Conservation (phyloP, 495 filamentous ascomycete genomes). For the Penicillium nucicola region DNA sequence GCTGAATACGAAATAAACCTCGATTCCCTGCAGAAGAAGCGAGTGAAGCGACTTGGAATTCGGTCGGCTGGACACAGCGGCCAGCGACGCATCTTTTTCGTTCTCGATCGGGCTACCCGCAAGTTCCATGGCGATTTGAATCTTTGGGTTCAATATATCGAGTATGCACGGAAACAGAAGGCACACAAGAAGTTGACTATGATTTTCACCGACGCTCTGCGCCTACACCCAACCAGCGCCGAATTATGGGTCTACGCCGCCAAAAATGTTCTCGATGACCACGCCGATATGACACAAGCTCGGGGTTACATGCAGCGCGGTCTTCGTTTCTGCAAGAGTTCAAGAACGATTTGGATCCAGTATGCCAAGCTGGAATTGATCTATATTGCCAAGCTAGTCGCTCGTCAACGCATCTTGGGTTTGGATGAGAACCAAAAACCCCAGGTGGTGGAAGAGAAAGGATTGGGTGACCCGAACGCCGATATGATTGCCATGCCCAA, state of each 20-base stretch:
- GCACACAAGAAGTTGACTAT: slow-evolving; percentile 76
- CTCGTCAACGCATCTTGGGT: slow-evolving; percentile 64
- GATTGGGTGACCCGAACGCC: slow-evolving; percentile 34
- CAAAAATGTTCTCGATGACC: slow-evolving; percentile 65
- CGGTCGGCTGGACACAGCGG: slow-evolving; percentile 60
- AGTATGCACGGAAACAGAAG: slow-evolving; percentile 72
- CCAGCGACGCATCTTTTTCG: slow-evolving; percentile 78
- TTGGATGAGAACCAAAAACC: slow-evolving; percentile 53
- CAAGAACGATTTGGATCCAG: slow-evolving; percentile 74
- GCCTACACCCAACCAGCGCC: slow-evolving; percentile 79
- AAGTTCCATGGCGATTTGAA: slow-evolving; percentile 79
- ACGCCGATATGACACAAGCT: slow-evolving; percentile 81
- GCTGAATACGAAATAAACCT: slow-evolving; percentile 89
- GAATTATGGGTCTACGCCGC: slow-evolving; percentile 89
- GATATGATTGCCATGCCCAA: slow-evolving; percentile 61
- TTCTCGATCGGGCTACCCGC: slow-evolving; percentile 81
- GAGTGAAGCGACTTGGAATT: slow-evolving; percentile 74
- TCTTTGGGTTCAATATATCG: slow-evolving; percentile 91
- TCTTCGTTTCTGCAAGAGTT: slow-evolving; percentile 76
- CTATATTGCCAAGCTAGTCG: slow-evolving; percentile 77
- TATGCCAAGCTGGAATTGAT: slow-evolving; percentile 92
- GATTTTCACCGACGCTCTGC: slow-evolving; percentile 71
- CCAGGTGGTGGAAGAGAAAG: slow-evolving; percentile 38
- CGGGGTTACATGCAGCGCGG: slow-evolving; percentile 87
- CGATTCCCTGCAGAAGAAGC: slow-evolving; percentile 74